A percentile compares a stretch with the other conserved stretches of the same genome.
Evolutionary conservation across 805 yeast genomes (phyloP).

Genomic region (Naumovozyma dairenensis): DNA sequence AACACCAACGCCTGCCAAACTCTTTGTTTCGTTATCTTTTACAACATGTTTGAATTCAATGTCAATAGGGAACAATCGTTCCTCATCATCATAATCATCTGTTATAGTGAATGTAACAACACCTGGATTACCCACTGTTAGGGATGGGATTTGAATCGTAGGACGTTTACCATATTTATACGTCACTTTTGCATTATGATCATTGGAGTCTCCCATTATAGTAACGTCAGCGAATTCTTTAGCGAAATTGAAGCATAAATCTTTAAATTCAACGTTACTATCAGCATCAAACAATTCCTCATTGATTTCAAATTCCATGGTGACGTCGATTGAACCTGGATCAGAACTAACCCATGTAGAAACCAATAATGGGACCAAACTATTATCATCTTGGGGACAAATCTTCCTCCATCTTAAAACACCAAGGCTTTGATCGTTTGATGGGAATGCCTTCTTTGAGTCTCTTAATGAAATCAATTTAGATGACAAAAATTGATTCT

Average conservation of each 20-base stretch:
- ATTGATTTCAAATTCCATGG: slow-evolving; percentile 78
- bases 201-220: slow-evolving; percentile 40
- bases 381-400: slow-evolving; percentile 49
- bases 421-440: slow-evolving; percentile 82
- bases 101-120: slow-evolving; percentile 73
- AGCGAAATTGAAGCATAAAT: slow-evolving; percentile 52
- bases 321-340: slow-evolving; percentile 53
- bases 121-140: slow-evolving; percentile 49
- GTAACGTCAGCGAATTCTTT: slow-evolving; percentile 46
- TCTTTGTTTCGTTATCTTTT: slow-evolving; percentile 27
- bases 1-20: slow-evolving; percentile 56
- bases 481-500: slow-evolving; percentile 47
- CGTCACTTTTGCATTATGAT: slow-evolving; percentile 44
- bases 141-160: slow-evolving; percentile 44
- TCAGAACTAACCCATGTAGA: slow-evolving; percentile 72
- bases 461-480: slow-evolving; percentile 68
- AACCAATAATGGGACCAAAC: slow-evolving; percentile 54
- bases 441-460: slow-evolving; percentile 71
- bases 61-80: slow-evolving; percentile 87
- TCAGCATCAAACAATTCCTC: slow-evolving; percentile 49
- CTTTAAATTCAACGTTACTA: slow-evolving; percentile 36
- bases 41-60: slow-evolving; percentile 46
- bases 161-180: slow-evolving; percentile 54
- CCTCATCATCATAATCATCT: slow-evolving; percentile 66
- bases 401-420: slow-evolving; percentile 86